Evolutionary conservation across 257 asterid genomes (phyloP).

Genomic region (Solanum pimpinellifolium): DNA sequence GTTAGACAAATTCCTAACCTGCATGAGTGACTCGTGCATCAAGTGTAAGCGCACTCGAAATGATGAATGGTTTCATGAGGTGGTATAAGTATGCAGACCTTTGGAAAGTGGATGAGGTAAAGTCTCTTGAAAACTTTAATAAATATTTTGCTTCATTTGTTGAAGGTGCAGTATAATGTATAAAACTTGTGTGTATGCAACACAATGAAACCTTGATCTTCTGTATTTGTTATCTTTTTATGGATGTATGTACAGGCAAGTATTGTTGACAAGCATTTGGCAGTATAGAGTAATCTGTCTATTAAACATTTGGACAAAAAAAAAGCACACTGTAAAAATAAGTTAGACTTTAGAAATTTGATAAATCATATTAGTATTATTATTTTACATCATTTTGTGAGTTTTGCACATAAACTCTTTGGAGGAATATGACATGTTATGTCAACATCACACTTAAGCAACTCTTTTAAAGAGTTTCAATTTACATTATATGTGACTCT

Average conservation of each 20-base stretch:
- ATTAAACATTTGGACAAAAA: too few species aligned
- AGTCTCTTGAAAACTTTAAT: slow-evolving; percentile 34
- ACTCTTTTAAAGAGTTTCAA: background rate
- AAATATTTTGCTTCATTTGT: background rate
- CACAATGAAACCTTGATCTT: background rate
- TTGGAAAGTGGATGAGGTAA: slow-evolving; percentile 68
- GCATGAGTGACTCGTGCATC: slow-evolving; percentile 44
- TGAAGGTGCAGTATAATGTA: background rate
- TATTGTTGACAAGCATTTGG: too few species aligned
- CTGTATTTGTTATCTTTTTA: background rate
- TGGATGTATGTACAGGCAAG: background rate
- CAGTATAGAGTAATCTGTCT: too few species aligned
- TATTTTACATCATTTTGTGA: background rate
- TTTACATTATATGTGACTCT: background rate
- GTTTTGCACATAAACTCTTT: background rate
- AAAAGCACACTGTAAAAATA: too few species aligned
- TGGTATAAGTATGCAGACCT: slow-evolving; percentile 78
- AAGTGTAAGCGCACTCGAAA: slow-evolving; percentile 51
- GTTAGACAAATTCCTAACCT: slow-evolving; percentile 36
- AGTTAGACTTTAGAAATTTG: too few species aligned
- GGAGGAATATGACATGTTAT: background rate
- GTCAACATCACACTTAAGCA: background rate
- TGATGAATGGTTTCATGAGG: slow-evolving; percentile 64
- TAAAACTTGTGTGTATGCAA: background rate
- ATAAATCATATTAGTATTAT: background rate